Percentiles rank a stretch among this genome's conserved stretches.
These are phyloP conservation scores for Globisporangium nodosum DNA, from an alignment of 352 stramenopile genomes.

Conservation along the genomic window DNA sequence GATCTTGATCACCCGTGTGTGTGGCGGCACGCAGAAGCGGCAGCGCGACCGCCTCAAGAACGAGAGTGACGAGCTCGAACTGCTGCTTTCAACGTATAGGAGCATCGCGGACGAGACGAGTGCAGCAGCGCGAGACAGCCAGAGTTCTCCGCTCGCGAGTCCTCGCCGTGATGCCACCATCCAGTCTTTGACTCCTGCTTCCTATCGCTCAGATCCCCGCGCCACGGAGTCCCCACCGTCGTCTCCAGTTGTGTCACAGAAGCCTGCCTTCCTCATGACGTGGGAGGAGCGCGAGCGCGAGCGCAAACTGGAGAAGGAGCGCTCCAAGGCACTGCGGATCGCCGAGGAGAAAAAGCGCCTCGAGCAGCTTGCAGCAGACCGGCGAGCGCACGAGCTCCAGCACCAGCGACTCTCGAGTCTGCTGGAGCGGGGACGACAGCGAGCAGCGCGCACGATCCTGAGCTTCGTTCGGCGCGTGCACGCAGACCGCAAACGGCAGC, in stretches of 20 bases:
- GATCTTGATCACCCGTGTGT: not conserved
- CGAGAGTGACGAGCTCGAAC: slow-evolving; percentile 43
- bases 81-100: slow-evolving; percentile 50
- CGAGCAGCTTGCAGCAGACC: slow-evolving; percentile 29
- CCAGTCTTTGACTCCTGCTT: not conserved
- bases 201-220: not conserved
- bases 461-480: slow-evolving; percentile 12
- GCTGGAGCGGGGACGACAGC: slow-evolving; percentile 14
- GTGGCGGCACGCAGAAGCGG: slow-evolving; percentile 17
- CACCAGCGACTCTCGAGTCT: slow-evolving; percentile 12
- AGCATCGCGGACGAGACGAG: slow-evolving; percentile 24
- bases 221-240: not conserved
- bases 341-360: slow-evolving; percentile 56
- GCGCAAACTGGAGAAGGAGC: slow-evolving; percentile 51
- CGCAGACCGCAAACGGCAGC: not conserved
- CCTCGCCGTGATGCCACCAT: no score
- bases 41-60: slow-evolving; percentile 39
- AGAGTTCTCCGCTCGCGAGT: not conserved
- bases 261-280: slow-evolving; percentile 55
- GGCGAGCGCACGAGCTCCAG: slow-evolving; percentile 13
- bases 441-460: slow-evolving; percentile 24
- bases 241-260: slow-evolving; percentile 17
- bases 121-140: not conserved
- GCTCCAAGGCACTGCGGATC: slow-evolving; percentile 49
- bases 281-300: slow-evolving; percentile 70